Conservation (phyloP, 139 green algal species). For the Haematococcus lacustris region DNA sequence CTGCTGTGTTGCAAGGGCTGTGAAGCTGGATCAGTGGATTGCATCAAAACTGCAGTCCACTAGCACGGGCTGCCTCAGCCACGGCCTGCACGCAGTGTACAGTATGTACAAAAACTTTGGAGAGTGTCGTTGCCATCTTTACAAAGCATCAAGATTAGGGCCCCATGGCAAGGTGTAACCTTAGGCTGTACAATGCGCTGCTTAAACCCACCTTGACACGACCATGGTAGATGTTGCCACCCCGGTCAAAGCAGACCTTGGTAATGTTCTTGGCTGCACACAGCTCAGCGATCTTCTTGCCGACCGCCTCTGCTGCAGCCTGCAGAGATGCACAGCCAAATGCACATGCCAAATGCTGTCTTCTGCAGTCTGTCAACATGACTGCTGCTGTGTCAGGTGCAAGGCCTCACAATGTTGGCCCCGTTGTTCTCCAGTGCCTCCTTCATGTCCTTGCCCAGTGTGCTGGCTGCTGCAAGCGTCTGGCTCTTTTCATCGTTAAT, state of each 20-base stretch:
- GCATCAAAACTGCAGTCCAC: neutral
- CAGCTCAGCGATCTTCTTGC: slow-evolving; percentile 82
- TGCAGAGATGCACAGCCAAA: too few relatives aligned
- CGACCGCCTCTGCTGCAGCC: slow-evolving; percentile 74
- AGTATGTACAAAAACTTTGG: neutral
- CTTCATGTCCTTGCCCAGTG: slow-evolving; percentile 57
- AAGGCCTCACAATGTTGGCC: too few relatives aligned
- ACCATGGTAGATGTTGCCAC: slow-evolving; percentile 92
- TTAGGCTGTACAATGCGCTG: neutral
- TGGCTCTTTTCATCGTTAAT: slow-evolving; percentile 80
- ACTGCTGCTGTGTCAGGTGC: too few relatives aligned
- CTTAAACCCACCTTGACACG: slow-evolving; percentile 80
- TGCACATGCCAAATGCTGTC: too few relatives aligned
- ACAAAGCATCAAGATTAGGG: too few relatives aligned
- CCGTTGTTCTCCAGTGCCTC: slow-evolving; percentile 37
- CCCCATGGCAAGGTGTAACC: neutral
- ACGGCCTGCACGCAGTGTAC: neutral
- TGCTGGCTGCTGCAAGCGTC: slow-evolving; percentile 80
- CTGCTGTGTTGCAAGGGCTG: too few relatives aligned
- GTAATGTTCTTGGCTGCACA: slow-evolving; percentile 74
- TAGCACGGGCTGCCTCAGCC: neutral
- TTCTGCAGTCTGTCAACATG: too few relatives aligned
- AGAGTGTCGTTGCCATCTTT: neutral
- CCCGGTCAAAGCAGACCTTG: slow-evolving; percentile 90
- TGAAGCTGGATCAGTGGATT: too few relatives aligned